phyloP scores from a whole-genome alignment of 2,329 filamentous ascomycete species.

The Cordyceps cateniannulata region DNA sequence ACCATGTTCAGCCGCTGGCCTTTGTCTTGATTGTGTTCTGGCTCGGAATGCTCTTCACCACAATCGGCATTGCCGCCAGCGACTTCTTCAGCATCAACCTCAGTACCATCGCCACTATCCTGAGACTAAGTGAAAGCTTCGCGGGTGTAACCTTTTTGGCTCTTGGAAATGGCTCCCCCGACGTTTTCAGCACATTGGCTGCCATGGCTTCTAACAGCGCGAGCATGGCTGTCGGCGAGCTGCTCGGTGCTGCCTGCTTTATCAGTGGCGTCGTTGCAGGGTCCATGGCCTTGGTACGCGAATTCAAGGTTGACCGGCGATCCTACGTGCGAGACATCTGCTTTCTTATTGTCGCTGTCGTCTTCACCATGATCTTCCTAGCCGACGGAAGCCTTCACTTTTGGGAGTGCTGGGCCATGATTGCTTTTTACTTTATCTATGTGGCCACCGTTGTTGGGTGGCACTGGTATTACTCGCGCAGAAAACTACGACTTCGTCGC shows the following conservation, averaged over 20 bases:
- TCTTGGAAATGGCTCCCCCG: slow-evolving; percentile 95
- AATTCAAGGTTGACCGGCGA: slow-evolving; percentile 83
- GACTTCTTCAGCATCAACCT: slow-evolving; percentile 98
- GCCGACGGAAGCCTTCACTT: slow-evolving; percentile 75
- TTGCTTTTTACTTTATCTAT: slow-evolving; percentile 85
- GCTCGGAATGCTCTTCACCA: slow-evolving; percentile 87
- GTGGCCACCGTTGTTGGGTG: slow-evolving; percentile 81
- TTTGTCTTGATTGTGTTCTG: slow-evolving; percentile 73
- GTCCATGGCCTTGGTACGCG: slow-evolving; percentile 93
- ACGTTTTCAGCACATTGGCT: slow-evolving; percentile 97
- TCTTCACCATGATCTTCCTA: slow-evolving; percentile 81
- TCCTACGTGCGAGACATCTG: slow-evolving; percentile 87
- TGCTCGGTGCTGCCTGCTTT: slow-evolving; percentile 91
- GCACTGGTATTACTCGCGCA: slow-evolving; percentile 76
- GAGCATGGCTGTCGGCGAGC: slow-evolving; percentile 90
- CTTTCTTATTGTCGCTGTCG: slow-evolving; percentile 84
- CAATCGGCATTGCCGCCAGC: slow-evolving; percentile 94
- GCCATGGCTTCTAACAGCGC: slow-evolving; percentile 96
- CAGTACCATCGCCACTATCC: slow-evolving; percentile 80
- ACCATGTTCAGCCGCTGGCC: slow-evolving; percentile 63
- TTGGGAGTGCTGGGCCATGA: slow-evolving; percentile 90
- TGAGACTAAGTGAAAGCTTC: slow-evolving; percentile 92
- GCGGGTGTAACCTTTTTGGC: slow-evolving; percentile 94
- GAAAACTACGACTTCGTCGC: slow-evolving; percentile 52
- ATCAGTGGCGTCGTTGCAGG: slow-evolving; percentile 95